Conservation (phyloP, 2,329 filamentous ascomycete genomes). For the Penicillium janthinellum region DNA sequence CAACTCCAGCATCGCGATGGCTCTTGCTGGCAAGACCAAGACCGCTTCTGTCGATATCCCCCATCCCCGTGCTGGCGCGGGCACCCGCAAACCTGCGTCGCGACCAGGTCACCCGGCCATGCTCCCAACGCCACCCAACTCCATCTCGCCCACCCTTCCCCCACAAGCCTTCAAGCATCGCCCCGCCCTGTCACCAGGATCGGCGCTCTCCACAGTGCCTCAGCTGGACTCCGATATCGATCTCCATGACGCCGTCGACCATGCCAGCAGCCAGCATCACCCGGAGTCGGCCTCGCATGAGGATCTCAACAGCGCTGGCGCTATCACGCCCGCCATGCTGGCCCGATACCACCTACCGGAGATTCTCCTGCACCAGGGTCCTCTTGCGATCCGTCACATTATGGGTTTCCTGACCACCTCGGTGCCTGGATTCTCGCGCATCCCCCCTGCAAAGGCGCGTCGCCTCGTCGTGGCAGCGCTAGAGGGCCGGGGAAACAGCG, state of each 20-base stretch:
- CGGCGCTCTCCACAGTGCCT: conserved; percentile 49
- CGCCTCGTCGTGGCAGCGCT: conserved; percentile 89
- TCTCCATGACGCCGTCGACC: conserved; percentile 68
- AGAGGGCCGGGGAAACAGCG: conserved; percentile 70
- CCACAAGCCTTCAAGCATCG: conserved; percentile 77
- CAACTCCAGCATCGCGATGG: conserved; percentile 52
- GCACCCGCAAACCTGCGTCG: conserved; percentile 33
- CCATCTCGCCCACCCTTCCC: conserved; percentile 84
- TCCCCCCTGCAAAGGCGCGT: conserved; percentile 85
- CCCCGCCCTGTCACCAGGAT: conserved; percentile 40
- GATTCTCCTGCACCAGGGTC: conserved; percentile 86
- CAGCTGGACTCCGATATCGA: conserved; percentile 84
- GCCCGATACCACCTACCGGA: conserved; percentile 88
- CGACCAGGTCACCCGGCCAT: conserved; percentile 39
- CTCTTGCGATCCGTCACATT: conserved; percentile 90
- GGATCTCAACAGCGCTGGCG: conserved; percentile 71
- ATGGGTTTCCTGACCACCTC: conserved; percentile 93
- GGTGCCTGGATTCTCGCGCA: conserved; percentile 87
- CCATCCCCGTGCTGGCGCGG: conserved; percentile 42
- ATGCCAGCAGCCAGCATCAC: conserved; percentile 49
- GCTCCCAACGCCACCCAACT: conserved; percentile 91
- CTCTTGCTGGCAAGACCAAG: conserved; percentile 54
- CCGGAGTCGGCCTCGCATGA: conserved; percentile 51
- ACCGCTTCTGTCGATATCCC: conserved; percentile 54
- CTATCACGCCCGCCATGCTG: conserved; percentile 82